Percentiles rank a stretch among this genome's conserved stretches.
Evolutionary conservation across 2,329 filamentous ascomycete genomes (phyloP).

Genomic region (Boeremia lycopersici): DNA sequence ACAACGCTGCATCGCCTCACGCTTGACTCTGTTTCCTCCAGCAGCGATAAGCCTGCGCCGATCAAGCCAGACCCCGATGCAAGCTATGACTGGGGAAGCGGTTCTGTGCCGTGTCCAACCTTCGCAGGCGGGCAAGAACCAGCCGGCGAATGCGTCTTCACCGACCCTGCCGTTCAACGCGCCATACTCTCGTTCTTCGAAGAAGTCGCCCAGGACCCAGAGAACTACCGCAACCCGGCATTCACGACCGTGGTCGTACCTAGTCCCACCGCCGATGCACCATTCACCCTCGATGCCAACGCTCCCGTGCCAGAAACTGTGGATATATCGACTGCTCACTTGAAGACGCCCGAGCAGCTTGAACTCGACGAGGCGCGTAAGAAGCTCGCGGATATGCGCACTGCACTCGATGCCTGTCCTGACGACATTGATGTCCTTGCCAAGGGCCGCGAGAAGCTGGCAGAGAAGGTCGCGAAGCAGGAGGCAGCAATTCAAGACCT

Average conservation of each 20-base stretch:
- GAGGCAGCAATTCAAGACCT: slow-evolving; percentile 24
- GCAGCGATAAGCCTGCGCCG: background rate
- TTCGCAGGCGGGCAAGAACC: slow-evolving; percentile 69
- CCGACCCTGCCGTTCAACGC: slow-evolving; percentile 55
- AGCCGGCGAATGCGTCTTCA: slow-evolving; percentile 67
- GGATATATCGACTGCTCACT: slow-evolving; percentile 2
- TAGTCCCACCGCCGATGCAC: slow-evolving; percentile 23
- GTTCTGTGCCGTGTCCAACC: slow-evolving; percentile 49
- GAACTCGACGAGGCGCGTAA: slow-evolving; percentile 22
- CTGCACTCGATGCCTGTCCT: slow-evolving; percentile 28
- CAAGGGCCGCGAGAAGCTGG: slow-evolving; percentile 26
- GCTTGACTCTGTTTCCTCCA: background rate
- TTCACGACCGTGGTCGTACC: slow-evolving; percentile 23
- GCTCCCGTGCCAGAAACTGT: background rate
- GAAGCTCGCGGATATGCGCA: slow-evolving; percentile 22
- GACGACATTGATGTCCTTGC: slow-evolving; percentile 17
- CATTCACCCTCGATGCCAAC: slow-evolving; percentile 21
- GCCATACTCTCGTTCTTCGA: slow-evolving; percentile 67
- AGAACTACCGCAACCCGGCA: slow-evolving; percentile 42
- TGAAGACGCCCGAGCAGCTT: slow-evolving; percentile 28
- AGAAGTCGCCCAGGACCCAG: slow-evolving; percentile 57
- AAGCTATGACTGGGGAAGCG: slow-evolving; percentile 18
- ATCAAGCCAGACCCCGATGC: background rate
- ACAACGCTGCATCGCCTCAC: slow-evolving; percentile 18
- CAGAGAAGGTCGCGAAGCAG: slow-evolving; percentile 25